These are phyloP conservation scores for Arthrinium puccinioides DNA, from an alignment of 2,329 filamentous ascomycete genomes.

Conservation along the genomic window DNA sequence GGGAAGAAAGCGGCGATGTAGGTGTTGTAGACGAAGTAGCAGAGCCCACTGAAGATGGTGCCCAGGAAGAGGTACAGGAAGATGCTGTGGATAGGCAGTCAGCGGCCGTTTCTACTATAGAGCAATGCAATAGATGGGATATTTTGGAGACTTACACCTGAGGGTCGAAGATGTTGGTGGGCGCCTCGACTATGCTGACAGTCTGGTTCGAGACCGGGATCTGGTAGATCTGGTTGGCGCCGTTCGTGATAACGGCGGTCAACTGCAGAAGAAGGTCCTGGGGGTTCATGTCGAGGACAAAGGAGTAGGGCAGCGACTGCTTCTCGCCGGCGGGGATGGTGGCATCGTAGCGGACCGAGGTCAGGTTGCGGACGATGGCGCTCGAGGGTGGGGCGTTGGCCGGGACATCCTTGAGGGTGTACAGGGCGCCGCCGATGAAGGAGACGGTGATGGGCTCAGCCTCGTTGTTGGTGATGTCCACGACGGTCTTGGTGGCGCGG, in stretches of 20 bases:
- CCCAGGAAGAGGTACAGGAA: conserved; percentile 94
- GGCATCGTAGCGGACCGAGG: conserved; percentile 64
- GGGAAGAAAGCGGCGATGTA: conserved; percentile 97
- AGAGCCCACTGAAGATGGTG: conserved; percentile 67
- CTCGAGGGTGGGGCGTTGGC: conserved; percentile 37
- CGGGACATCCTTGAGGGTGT: conserved; percentile 45
- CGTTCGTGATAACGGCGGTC: conserved; percentile 63
- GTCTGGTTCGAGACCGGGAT: conserved; percentile 74
- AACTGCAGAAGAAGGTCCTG: conserved; percentile 79
- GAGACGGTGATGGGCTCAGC: conserved; percentile 64
- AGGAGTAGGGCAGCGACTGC: conserved; percentile 72
- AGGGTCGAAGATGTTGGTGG: conserved; percentile 86
- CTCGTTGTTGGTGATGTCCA: conserved; percentile 83
- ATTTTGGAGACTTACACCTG: conserved; percentile 66
- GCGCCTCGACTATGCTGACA: conserved; percentile 81
- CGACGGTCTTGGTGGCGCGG: conserved; percentile 70
- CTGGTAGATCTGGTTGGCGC: conserved; percentile 64
- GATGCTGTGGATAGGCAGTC: conserved; percentile 50
- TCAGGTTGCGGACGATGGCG: conserved; percentile 76
- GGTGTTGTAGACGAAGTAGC: conserved; percentile 97
- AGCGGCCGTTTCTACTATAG: background rate
- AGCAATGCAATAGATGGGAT: conserved; percentile 39
- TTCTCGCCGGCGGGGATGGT: conserved; percentile 69
- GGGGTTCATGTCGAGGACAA: conserved; percentile 86
- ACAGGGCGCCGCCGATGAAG: conserved; percentile 70